These are phyloP conservation scores for Fagopyrum tataricum DNA, from an alignment of 148 eudicot genomes.

Conservation along the genomic window DNA sequence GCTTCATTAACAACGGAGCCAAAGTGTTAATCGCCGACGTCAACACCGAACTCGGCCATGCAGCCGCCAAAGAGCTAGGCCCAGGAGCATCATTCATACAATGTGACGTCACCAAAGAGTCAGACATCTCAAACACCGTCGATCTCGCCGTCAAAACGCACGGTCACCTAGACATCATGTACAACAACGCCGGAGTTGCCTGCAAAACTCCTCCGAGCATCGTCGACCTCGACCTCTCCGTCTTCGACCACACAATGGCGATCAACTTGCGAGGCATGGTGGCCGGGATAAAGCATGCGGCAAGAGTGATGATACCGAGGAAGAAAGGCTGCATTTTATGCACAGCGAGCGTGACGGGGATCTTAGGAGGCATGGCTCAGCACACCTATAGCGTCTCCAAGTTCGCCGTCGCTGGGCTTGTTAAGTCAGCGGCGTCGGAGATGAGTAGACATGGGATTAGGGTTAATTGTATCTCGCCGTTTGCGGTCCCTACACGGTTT, in stretches of 20 bases:
- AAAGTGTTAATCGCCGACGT: constrained; percentile 78
- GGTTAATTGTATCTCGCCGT: constrained; percentile 73
- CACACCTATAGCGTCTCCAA: constrained; percentile 66
- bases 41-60: constrained; percentile 30
- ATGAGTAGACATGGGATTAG: constrained; percentile 66
- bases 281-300: constrained; percentile 73
- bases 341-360: constrained; percentile 66
- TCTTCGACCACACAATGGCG: constrained; percentile 57
- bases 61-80: constrained; percentile 36
- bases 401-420: constrained; percentile 47
- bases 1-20: constrained; percentile 59
- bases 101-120: constrained; percentile 67
- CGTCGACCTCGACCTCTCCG: constrained; percentile 39
- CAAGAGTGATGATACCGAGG: constrained; percentile 69
- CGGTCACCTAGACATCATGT: constrained; percentile 75
- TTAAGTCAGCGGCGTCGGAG: constrained; percentile 52
- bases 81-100: constrained; percentile 45
- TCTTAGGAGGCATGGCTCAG: constrained; percentile 69
- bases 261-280: constrained; percentile 62
- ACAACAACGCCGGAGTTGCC: constrained; percentile 75
- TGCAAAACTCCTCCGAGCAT: constrained; percentile 49
- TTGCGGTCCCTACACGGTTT: constrained; percentile 54
- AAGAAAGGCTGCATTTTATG: constrained; percentile 52
- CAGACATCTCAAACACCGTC: constrained; percentile 46
- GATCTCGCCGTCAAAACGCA: constrained; percentile 39